A percentile compares a stretch with the other conserved stretches of the same genome.
Conservation (phyloP, 2,329 filamentous ascomycete genomes). For the Paecilomyces niveus region DNA sequence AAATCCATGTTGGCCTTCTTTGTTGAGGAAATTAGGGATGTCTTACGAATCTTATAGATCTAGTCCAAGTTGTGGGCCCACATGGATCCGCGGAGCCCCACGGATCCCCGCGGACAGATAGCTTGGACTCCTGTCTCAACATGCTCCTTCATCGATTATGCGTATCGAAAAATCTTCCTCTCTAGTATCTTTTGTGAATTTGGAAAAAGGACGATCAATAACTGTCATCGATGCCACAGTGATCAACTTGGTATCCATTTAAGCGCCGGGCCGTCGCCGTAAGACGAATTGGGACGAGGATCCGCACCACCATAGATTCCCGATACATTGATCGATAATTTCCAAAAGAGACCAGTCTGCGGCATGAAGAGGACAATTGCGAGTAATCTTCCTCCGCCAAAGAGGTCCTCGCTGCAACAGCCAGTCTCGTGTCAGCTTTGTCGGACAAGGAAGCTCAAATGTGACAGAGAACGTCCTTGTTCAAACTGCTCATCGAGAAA, state of each 20-base stretch:
- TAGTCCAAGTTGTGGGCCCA: neutral
- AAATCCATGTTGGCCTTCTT: neutral
- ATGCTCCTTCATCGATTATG: neutral
- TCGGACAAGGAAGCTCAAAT: neutral
- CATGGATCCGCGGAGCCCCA: neutral
- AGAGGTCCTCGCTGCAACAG: neutral
- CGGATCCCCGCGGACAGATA: neutral
- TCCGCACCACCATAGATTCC: neutral
- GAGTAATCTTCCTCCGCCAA: neutral
- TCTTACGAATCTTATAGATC: too few species aligned
- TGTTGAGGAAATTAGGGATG: too few species aligned
- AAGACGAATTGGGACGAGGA: neutral
- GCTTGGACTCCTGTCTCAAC: too few species aligned
- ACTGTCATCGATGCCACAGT: too few species aligned
- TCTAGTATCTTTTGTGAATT: too few species aligned
- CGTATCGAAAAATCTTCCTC: neutral
- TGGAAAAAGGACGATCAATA: too few species aligned
- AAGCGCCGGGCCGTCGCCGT: neutral
- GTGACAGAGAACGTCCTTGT: neutral
- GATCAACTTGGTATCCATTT: neutral
- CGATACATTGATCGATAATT: neutral
- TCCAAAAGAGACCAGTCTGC: neutral
- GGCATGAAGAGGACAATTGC: neutral
- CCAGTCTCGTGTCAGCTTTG: neutral
- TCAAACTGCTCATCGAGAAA: neutral